phyloP scores from a whole-genome alignment of 345 rosid species.

The Gossypium ekmanianum region DNA sequence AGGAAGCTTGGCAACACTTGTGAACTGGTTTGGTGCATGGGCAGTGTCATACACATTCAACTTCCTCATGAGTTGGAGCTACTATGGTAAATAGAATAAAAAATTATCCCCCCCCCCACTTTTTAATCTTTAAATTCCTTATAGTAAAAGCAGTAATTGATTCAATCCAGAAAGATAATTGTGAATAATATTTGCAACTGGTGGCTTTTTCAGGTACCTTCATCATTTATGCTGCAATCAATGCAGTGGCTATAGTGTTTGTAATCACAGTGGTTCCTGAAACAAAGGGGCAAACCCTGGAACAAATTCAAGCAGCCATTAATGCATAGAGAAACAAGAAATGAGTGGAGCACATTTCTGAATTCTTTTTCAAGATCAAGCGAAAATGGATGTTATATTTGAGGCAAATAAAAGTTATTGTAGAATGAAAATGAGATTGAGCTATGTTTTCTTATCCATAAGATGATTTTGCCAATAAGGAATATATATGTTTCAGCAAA shows the following conservation, averaged over 20 bases:
- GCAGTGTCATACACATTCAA: constrained; percentile 80
- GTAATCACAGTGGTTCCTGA: constrained; percentile 66
- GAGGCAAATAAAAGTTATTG: no score
- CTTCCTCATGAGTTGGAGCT: constrained; percentile 91
- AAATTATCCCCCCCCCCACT: background rate
- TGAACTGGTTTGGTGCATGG: constrained; percentile 98
- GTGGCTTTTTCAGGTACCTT: constrained; percentile 43
- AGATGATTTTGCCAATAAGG: background rate
- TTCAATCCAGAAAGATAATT: no score
- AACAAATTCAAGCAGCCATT: constrained; percentile 78
- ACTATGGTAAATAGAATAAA: constrained; percentile 50
- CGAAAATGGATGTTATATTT: no score
- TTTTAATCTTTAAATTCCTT: no score
- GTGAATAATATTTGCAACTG: background rate
- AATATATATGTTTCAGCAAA: background rate
- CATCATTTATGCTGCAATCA: constrained; percentile 66
- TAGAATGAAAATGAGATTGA: background rate
- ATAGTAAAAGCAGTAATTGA: background rate
- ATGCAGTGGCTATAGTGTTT: constrained; percentile 53
- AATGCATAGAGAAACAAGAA: constrained; percentile 31
- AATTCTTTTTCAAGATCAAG: no score
- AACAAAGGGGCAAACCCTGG: constrained; percentile 84
- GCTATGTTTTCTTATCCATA: background rate
- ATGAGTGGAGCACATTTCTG: background rate
- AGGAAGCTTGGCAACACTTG: constrained; percentile 82